Evolutionary conservation across 2,329 filamentous ascomycete genomes (phyloP).

Genomic region (Byssochlamys sp.): DNA sequence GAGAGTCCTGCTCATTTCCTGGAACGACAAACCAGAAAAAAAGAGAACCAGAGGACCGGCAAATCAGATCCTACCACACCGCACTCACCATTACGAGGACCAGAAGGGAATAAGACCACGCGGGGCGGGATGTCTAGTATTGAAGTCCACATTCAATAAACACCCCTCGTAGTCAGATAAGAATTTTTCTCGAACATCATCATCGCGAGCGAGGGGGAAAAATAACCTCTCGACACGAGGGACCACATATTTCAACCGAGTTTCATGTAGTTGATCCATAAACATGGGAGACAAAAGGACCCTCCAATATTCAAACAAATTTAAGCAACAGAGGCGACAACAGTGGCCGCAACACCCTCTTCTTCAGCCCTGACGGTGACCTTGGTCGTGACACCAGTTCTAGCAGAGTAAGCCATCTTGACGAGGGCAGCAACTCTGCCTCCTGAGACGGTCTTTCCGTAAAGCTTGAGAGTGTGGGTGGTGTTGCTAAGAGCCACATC

Average conservation of each 20-base stretch:
- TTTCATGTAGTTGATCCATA: not conserved
- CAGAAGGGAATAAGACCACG: not conserved
- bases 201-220: slow-evolving; percentile 2
- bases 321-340: slow-evolving; percentile 77
- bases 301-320: slow-evolving; percentile 1
- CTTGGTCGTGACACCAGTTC: slow-evolving; percentile 91
- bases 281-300: not conserved
- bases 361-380: slow-evolving; percentile 87
- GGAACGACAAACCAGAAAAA: slow-evolving; percentile 1
- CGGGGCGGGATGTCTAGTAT: not conserved
- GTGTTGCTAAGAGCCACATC: slow-evolving; percentile 80
- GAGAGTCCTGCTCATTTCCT: not conserved
- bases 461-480: slow-evolving; percentile 88
- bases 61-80: not conserved
- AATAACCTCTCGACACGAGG: not conserved
- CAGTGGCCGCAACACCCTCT: slow-evolving; percentile 73
- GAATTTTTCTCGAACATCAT: not conserved
- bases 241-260: not conserved
- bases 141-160: not conserved
- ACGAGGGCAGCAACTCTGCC: slow-evolving; percentile 80
- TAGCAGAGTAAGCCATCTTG: slow-evolving; percentile 86
- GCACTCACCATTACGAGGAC: not conserved
- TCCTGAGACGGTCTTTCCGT: slow-evolving; percentile 87
- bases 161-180: not conserved
- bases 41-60: not conserved